Base-by-base conservation (phyloP, 805 yeast species). In the Myxozyma monticola region DNA sequence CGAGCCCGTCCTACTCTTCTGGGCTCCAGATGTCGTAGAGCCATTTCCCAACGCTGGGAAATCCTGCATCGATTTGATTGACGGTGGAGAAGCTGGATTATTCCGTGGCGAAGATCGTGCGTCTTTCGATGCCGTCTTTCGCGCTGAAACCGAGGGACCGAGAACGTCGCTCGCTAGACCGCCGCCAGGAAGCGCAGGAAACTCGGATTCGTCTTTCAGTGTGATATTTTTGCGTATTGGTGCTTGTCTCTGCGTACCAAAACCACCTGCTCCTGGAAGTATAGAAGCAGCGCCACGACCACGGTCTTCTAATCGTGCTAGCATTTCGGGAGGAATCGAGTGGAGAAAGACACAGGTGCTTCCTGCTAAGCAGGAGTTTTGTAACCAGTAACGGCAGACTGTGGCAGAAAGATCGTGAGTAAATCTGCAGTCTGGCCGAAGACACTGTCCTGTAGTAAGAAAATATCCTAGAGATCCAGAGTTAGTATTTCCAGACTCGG, bases 351-450 rank as follows among this genome's bases (percentile, higher is more conserved):
- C 58, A 57, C 79, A 76, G 1, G 51, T 47, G 8, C 67, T 70
- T 8, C 77, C 78, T 5, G 75, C 74, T 4, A 70, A 42, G 53
- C 79, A 76, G 9, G 64, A 61, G 1, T 76, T 75, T 31, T 69
- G 70, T 5, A 76, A 61, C 79, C 79, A 76, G 58, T 71, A 76
- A 25, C 76, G 64, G 49, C 79, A 76, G 7, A 72, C 68, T 21
- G 73, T 62, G n/a, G 65, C 58, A 1, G 71, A 62, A 26, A 74
- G 42, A 49, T 76, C 78, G 58, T 76, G 79, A 44, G 74, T 66
- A 48, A 73, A 76, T 50, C 67, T 67, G 61, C 79, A 76, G 51
- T 75, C 78, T 3, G 70, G 56, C 12, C 78, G 67, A 10, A 72
- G 58, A 46, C 79, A 76, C 17, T 65, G 62, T 1, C 79, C 79